Base-by-base conservation (phyloP, 1,284 basidiomycete species). In the Ganoderma resinaceum region DNA sequence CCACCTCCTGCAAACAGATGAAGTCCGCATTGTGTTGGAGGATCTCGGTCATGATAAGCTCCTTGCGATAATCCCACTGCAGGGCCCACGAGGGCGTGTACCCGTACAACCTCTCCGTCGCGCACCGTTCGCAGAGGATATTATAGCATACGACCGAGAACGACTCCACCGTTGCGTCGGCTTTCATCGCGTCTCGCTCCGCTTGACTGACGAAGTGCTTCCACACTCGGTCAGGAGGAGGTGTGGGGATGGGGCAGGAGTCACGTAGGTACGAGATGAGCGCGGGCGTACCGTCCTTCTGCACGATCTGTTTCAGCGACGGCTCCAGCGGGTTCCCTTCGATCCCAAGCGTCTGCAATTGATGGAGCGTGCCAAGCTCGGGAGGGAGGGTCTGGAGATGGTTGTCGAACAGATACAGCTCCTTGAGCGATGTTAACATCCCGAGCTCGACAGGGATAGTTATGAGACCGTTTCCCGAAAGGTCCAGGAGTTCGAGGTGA, bases 11-110 rank as follows among this genome's bases (percentile, higher is more conserved):
- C 71, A 99, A 81, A 81, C 98, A 99, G 69, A 99, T 82, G 74
- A 99, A 91, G 82, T 99, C 98, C 65, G 95, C 88, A 57, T 92
- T 87, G 74, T 95, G 93, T 73, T 89, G 89, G 81, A 93, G 87
- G 61, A 99, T 85, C 82, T 99, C 97, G 64, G 92, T 88, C 74
- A 98, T 78, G 73, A 99, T 96, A 68, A 95, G 85, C 72, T 96
- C 93, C 81, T 96, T 97, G 70, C 98, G 90, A 79, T 98, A 99
- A 55, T 94, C 91, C 98, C 98, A 99, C 52, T 90, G 86, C 43
- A 99, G 85, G 0, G 98, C 98, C 97, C 97, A 99, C 6, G 91
- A 88, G 1, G 98, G 97, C 0, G 97, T 99, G 82, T 99, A 99
- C 12, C 96, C 96, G 80, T 99, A 99, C 81, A 98, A 84, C 72